Evolutionary conservation across 768 basidiomycete genomes (phyloP).

Genomic region (Mycena polygramma): DNA sequence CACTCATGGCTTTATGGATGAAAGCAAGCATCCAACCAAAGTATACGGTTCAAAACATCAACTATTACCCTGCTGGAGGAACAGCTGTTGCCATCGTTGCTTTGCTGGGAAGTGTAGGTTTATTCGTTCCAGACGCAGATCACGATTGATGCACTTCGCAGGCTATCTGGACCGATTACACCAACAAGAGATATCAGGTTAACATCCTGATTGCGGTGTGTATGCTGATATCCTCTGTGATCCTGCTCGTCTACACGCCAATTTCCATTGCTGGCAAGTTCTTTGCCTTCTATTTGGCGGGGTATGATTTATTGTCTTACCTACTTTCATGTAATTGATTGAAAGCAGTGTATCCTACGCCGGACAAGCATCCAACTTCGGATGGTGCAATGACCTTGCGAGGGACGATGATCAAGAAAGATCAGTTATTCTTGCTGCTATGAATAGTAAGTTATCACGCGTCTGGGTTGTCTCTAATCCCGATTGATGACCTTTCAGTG

Average conservation of each 20-base stretch:
- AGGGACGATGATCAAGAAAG: conserved; percentile 80
- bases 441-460: conserved; percentile 65
- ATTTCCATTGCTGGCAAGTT: conserved; percentile 70
- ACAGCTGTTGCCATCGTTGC: conserved; percentile 76
- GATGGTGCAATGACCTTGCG: conserved; percentile 86
- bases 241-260: conserved; percentile 35
- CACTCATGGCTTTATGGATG: conserved; percentile 81
- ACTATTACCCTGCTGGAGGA: conserved; percentile 72
- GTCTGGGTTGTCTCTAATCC: not conserved
- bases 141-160: not conserved
- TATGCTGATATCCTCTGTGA: conserved; percentile 33
- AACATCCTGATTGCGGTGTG: conserved; percentile 35
- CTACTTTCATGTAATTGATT: conserved; percentile 49
- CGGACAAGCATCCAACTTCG: conserved; percentile 83
- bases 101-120: conserved; percentile 54
- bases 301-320: conserved; percentile 37
- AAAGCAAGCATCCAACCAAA: conserved; percentile 64
- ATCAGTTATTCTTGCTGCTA: conserved; percentile 76
- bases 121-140: not conserved
- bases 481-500: conserved; percentile 23
- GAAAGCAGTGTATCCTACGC: conserved; percentile 75
- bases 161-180: conserved; percentile 68
- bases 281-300: conserved; percentile 75
- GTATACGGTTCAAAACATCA: conserved; percentile 73
- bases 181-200: conserved; percentile 41